phyloP scores from a whole-genome alignment of 2,329 filamentous ascomycete genomes.

The Fusarium metavorans region DNA sequence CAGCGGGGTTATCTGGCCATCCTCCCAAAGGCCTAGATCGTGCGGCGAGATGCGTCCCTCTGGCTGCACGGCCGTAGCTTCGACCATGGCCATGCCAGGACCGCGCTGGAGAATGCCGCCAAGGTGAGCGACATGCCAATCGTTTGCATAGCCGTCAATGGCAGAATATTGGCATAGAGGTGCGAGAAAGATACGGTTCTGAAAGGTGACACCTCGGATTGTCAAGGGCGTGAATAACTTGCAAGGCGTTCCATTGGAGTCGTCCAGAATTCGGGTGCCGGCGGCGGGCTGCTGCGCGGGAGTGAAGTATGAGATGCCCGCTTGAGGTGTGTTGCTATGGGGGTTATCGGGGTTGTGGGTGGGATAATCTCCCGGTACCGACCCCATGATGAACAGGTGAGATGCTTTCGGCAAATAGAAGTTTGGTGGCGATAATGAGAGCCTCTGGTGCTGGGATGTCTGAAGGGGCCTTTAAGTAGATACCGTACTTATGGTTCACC shows the following conservation, averaged over 20 bases:
- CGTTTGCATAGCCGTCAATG: not conserved
- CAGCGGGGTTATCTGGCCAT: not conserved
- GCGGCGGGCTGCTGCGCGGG: conserved; percentile 57
- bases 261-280: conserved; percentile 48
- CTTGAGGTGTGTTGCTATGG: not conserved
- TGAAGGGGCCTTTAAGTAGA: not conserved
- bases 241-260: not conserved
- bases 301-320: conserved; percentile 57
- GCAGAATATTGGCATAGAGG: not conserved
- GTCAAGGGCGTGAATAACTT: not conserved
- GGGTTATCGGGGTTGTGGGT: not conserved
- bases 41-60: not conserved
- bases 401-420: not conserved
- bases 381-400: not conserved
- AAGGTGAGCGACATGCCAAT: not conserved
- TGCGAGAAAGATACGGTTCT: not conserved
- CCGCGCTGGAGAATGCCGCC: not conserved
- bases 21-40: not conserved
- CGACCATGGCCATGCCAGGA: not conserved
- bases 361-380: not conserved
- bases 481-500: too few relatives aligned
- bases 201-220: not conserved
- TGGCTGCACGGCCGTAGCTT: not conserved
- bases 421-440: not conserved
- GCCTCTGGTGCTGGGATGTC: too few relatives aligned